These are phyloP conservation scores for Phaeotremella fagi DNA, from an alignment of 768 basidiomycete species.

Conservation along the genomic window DNA sequence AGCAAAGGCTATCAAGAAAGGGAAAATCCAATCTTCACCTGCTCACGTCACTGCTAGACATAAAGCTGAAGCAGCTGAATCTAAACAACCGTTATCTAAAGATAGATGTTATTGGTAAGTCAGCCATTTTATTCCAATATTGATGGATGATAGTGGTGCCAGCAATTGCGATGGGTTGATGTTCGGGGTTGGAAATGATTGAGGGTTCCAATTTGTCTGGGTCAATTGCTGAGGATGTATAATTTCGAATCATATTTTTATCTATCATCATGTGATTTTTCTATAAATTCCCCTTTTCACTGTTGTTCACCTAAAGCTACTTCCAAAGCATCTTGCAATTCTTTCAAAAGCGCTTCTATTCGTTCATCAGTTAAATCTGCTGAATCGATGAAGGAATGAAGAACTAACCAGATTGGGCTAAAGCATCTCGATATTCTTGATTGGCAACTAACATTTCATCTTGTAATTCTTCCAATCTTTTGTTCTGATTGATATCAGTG, in stretches of 20 bases:
- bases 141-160: neutral
- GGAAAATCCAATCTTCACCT: conserved; percentile 2
- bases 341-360: conserved; percentile 12
- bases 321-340: conserved; percentile 17
- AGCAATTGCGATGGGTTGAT: neutral
- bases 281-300: neutral
- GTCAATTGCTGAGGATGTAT: too few relatives aligned
- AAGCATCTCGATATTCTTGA: conserved; percentile 32
- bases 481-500: conserved; percentile 11
- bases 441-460: conserved; percentile 33
- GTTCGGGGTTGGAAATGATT: too few relatives aligned
- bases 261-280: neutral
- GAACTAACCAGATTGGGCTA: conserved; percentile 29
- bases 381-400: neutral
- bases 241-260: neutral
- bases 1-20: neutral
- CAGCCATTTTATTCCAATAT: conserved; percentile 4
- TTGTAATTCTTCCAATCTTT: conserved; percentile 28
- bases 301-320: conserved; percentile 8
- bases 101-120: conserved; percentile 8
- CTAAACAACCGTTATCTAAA: neutral
- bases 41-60: conserved; percentile 10
- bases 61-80: neutral
- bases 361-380: neutral
- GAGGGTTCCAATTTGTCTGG: too few relatives aligned